These are phyloP conservation scores for Pichia eremophila DNA, from an alignment of 805 yeast species.

Conservation along the genomic window DNA sequence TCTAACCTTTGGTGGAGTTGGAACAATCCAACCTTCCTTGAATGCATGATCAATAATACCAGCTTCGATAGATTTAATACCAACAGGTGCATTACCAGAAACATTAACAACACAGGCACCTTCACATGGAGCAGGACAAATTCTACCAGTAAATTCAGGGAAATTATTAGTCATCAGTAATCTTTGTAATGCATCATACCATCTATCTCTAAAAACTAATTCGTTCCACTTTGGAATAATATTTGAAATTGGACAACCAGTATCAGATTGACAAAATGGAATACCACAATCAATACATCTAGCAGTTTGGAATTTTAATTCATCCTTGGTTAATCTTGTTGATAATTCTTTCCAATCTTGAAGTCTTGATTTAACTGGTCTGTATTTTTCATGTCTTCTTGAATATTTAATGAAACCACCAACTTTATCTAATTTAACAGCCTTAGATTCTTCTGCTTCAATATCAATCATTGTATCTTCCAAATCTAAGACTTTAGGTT, in stretches of 20 bases:
- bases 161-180: constrained; percentile 93
- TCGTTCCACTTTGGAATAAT: constrained; percentile 98
- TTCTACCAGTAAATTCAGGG: constrained; percentile 97
- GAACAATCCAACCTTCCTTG: constrained; percentile 93
- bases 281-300: constrained; percentile 99
- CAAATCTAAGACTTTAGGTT: constrained; percentile 81
- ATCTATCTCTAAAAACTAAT: constrained; percentile 85
- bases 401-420: constrained; percentile 92
- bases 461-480: constrained; percentile 80
- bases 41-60: constrained; percentile 95
- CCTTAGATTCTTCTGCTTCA: constrained; percentile 53
- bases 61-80: constrained; percentile 91
- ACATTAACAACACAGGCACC: constrained; percentile 83
- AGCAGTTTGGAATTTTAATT: constrained; percentile 84
- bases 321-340: constrained; percentile 71
- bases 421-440: constrained; percentile 62
- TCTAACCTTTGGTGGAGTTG: constrained; percentile 67
- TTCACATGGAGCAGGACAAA: constrained; percentile 98
- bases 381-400: constrained; percentile 79
- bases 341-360: constrained; percentile 92
- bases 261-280: constrained; percentile 96
- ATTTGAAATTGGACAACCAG: constrained; percentile 96
- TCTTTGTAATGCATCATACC: constrained; percentile 89
- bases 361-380: constrained; percentile 66
- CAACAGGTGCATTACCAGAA: constrained; percentile 92